Evolutionary conservation across 352 stramenopile species (phyloP), one percentile per base, ranked within the genome.

Genomic region (Globisporangium barbulae): DNA sequence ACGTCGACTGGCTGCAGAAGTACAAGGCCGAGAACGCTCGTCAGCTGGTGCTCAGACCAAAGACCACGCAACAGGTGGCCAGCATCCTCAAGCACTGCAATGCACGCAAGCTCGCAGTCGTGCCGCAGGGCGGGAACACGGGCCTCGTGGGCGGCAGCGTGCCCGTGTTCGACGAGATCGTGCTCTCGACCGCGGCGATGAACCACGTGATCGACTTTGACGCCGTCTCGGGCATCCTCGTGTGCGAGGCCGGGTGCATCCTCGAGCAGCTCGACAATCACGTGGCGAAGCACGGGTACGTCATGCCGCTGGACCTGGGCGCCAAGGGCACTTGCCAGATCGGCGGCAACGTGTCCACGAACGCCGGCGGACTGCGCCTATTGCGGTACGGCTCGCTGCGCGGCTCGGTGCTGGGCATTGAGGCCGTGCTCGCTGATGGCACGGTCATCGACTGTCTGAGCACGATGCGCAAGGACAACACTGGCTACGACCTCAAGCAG

Each of bases 111-210:
- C 73, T 99, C 31, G 71, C 90, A 0, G 84, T 99, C 7, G 94
- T 99, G 31, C 93, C 97, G 4, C 97, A 99, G 71, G 96, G 90
- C 59, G 97, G 97, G 48, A 99, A 99, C 74, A 99, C 97, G 28
- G 93, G 96, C 0, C 81, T 99, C 19, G 97, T 99, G 10, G 97
- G 97, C 44, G 96, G 96, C 37, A 90, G 83, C 39, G 81, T 97
- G n/a, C 88, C 90, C 0, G 74, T 96, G n/a, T 78, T 85, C 49
- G 81, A 97, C 70, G 96, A 99, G 81, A 89, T 99, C 57, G 85
- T 99, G 61, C 70, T 99, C 15, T 98, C 85, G 15, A 81, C 94
- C 25, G 83, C 90, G 63, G 73, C 76, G n/a, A 96, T 99, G 88
- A 97, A 97, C 80, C 76, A 60, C 9, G 93, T 99, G 45, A 54